Evolutionary conservation across 768 basidiomycete genomes (phyloP).

Genomic region (Roridomyces roridus): DNA sequence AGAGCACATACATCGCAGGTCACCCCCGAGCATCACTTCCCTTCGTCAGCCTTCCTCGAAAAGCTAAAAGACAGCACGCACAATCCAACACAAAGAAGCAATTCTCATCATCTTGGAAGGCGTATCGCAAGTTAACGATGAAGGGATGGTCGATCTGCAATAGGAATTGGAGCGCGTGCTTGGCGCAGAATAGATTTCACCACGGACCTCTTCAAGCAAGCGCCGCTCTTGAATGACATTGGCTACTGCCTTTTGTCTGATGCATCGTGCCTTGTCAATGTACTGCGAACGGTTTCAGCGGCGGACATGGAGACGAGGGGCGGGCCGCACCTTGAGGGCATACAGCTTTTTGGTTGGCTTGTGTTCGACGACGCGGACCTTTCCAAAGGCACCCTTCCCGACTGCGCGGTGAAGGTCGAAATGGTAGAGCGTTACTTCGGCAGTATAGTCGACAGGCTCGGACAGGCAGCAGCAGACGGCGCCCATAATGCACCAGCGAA

Average conservation of each 20-base stretch:
- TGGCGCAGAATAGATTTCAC: not conserved
- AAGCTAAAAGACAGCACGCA: too few species aligned
- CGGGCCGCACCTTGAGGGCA: constrained; percentile 62
- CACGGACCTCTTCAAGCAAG: constrained; percentile 84
- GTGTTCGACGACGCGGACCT: constrained; percentile 98
- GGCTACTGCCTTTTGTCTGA: constrained; percentile 88
- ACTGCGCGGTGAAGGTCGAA: constrained; percentile 96
- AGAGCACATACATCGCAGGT: constrained; percentile 79
- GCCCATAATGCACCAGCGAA: constrained; percentile 55
- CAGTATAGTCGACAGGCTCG: constrained; percentile 85
- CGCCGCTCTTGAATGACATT: constrained; percentile 95
- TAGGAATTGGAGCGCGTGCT: not conserved
- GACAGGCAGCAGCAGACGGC: constrained; percentile 60
- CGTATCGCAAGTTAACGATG: constrained; percentile 89
- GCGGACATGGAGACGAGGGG: too few species aligned
- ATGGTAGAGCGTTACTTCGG: constrained; percentile 90
- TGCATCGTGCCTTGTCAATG: constrained; percentile 94
- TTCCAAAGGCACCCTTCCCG: constrained; percentile 98
- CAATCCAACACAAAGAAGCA: constrained; percentile 97
- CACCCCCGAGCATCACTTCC: constrained; percentile 97
- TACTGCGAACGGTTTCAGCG: constrained; percentile 44
- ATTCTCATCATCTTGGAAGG: constrained; percentile 97
- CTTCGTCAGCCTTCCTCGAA: too few species aligned
- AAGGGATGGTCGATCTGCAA: constrained; percentile 86
- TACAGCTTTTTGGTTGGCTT: constrained; percentile 91